Percentiles rank a stretch among this genome's conserved stretches.
Evolutionary conservation across 495 filamentous ascomycete genomes (phyloP).

Genomic region (Neurospora sp.): DNA sequence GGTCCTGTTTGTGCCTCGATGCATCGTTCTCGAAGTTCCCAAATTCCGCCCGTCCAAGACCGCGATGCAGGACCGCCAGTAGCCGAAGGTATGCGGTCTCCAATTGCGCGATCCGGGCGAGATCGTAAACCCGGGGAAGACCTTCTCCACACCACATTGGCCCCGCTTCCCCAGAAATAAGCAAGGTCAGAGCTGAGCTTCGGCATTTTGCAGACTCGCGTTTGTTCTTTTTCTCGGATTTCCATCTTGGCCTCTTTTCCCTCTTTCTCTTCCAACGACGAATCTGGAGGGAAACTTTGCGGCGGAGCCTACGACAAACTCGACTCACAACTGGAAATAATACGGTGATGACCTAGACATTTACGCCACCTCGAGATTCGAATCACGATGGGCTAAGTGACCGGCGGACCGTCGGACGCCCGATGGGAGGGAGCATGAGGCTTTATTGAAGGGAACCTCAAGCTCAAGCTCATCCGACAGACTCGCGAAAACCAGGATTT

Average conservation of each 20-base stretch:
- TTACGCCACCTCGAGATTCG: not conserved
- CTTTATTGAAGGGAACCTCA: not conserved
- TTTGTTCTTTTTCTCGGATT: not conserved
- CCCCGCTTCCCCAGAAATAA: not conserved
- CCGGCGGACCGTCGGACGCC: not conserved
- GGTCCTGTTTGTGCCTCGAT: not conserved
- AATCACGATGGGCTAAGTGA: not conserved
- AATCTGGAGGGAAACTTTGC: not conserved
- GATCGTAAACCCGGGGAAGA: not conserved
- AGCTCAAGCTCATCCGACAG: not conserved
- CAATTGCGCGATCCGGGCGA: not conserved
- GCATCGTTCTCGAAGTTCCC: not conserved
- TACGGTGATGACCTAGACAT: not conserved
- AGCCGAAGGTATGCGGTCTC: slow-evolving; percentile 8
- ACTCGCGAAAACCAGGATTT: not conserved
- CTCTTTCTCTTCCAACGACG: not conserved
- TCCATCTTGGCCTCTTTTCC: not conserved
- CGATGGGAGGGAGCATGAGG: not conserved
- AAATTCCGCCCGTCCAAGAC: slow-evolving; percentile 9
- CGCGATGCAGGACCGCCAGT: slow-evolving; percentile 2
- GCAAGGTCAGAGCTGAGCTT: not conserved
- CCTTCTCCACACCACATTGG: not conserved
- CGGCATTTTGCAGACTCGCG: not conserved
- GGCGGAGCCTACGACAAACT: not conserved
- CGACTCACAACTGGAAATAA: not conserved